Evolutionary conservation across 495 filamentous ascomycete species (phyloP).

Genomic region (Neurospora sp.): DNA sequence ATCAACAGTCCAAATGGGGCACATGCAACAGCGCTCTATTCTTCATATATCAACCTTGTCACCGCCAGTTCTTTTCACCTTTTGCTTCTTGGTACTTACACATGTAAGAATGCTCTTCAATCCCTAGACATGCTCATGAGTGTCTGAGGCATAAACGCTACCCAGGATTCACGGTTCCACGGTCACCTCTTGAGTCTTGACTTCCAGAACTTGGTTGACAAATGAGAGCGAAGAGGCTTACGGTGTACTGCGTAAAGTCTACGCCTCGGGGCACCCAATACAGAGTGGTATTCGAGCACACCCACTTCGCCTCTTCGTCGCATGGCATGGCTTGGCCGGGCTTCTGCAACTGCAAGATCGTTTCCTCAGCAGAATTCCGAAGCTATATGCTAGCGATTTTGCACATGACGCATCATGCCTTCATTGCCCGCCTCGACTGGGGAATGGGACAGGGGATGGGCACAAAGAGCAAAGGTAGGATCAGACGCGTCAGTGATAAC

Average conservation of each 20-base stretch:
- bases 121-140: background rate
- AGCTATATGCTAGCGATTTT: background rate
- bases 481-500: background rate
- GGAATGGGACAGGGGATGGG: background rate
- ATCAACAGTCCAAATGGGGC: background rate
- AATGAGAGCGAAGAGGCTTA: background rate
- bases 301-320: background rate
- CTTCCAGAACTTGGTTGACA: background rate
- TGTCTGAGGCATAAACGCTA: background rate
- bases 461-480: background rate
- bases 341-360: background rate
- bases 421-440: background rate
- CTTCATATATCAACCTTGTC: background rate
- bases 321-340: background rate
- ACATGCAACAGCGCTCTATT: background rate
- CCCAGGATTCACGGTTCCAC: background rate
- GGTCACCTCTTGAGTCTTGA: background rate
- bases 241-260: background rate
- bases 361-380: background rate
- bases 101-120: no score
- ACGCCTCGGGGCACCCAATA: background rate
- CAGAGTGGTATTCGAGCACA: background rate
- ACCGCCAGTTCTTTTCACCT: background rate
- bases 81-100: background rate
- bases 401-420: background rate